Base-by-base conservation (phyloP, 2,329 filamentous ascomycete genomes). In the Westerdykella aurantiaca region DNA sequence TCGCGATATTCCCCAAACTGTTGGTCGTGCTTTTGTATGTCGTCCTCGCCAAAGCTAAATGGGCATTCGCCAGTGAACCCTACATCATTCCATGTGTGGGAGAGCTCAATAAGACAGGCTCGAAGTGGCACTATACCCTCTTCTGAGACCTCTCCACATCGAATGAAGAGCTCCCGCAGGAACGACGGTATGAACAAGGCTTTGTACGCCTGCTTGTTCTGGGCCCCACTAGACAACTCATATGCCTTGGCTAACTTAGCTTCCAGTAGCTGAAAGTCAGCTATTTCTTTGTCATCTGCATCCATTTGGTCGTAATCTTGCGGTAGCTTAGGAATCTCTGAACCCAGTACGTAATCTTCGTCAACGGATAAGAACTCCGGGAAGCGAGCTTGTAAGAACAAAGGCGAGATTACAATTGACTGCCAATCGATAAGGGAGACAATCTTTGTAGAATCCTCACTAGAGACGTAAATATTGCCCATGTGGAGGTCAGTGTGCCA, bases 401-500 rank as follows among this genome's bases (percentile, higher is more conserved):
- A 13, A 21, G 53, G 63, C 9, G 55, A 49, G 6, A 67, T 44
- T 6, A 50, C 52, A 34, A 53, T 49, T 2, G 51, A 57, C 37
- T 60, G 57, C 53, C 51, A 58, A 31, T 60, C 55, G 22, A 58
- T 57, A 22, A 60, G n/a, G 1, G 55, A 57, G 14, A 34, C n/a
- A 6, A 56, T 55, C 13, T 55, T 41, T 7, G 51, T 50, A 37
- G 40, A 40, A 0, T 61, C 45, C 12, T 55, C 41, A 4, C 50
- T 35, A 9, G 51, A 44, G 17, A 62, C 55, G 35, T 56, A 67
- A 12, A 69, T 66, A 38, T 68, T 68, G 21, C 61, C 58, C 56
- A 65, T 72, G 47, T 62, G 52, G 22, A 75, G 57, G 2, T 69
- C 68, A 4, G 70, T 70, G 31, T 52, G 51, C 43, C 53, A 53